Conservation (phyloP, 2,329 filamentous ascomycete species). For the Sporothrix mexicana region DNA sequence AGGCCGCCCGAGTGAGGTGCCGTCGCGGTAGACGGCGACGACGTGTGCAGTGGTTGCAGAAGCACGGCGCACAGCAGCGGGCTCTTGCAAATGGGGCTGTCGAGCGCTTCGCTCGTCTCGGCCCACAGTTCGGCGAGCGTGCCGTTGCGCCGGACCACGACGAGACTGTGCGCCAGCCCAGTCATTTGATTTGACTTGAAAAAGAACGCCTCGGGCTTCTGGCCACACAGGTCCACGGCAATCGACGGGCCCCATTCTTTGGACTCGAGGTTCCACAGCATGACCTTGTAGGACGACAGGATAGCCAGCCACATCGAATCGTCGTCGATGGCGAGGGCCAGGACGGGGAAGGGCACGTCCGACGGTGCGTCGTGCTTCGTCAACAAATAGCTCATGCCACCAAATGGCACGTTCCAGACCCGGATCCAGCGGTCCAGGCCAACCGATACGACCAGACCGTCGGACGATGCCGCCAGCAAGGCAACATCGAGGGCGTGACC, state of each 20-base stretch:
- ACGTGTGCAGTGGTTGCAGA: constrained; percentile 40
- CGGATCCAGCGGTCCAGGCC: constrained; percentile 72
- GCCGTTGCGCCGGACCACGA: constrained; percentile 70
- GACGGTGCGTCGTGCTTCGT: constrained; percentile 46
- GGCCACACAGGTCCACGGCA: constrained; percentile 61
- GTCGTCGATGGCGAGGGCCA: constrained; percentile 69
- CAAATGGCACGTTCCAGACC: constrained; percentile 65
- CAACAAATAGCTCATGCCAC: constrained; percentile 52
- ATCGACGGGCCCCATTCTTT: constrained; percentile 62
- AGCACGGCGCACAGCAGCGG: constrained; percentile 58
- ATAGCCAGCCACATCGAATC: constrained; percentile 70
- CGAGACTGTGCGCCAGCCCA: constrained; percentile 52
- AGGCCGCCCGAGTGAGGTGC: constrained; percentile 35
- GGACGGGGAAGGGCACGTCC: constrained; percentile 59
- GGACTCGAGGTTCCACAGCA: constrained; percentile 67
- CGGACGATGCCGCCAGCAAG: constrained; percentile 65
- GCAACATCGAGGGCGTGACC: constrained; percentile 74
- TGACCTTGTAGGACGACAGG: constrained; percentile 62
- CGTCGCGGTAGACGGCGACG: background rate
- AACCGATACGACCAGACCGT: constrained; percentile 70
- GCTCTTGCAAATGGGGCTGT: constrained; percentile 58
- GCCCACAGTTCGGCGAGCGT: constrained; percentile 64
- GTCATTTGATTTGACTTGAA: constrained; percentile 57
- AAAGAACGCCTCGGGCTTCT: constrained; percentile 67
- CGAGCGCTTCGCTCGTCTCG: constrained; percentile 50